These are phyloP conservation scores for Nepenthes gracilis DNA, from an alignment of 148 eudicot species.

Conservation along the genomic window DNA sequence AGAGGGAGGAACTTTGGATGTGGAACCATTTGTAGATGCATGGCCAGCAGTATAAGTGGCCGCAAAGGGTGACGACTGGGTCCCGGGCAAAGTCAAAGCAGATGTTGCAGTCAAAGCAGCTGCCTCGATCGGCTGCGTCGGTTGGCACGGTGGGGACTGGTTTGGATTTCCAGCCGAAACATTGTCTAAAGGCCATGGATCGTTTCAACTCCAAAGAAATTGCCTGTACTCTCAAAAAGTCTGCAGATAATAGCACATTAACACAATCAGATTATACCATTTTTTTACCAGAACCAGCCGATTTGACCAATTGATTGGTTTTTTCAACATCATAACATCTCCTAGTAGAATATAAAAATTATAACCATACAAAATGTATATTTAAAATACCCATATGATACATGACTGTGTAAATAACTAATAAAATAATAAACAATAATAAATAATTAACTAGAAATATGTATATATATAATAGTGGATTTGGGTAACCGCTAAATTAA, in stretches of 20 bases:
- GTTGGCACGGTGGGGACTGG: slow-evolving; percentile 16
- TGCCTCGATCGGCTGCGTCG: slow-evolving; percentile 22
- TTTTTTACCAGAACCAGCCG: too few species aligned
- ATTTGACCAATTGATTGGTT: too few species aligned
- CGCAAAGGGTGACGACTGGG: slow-evolving; percentile 85
- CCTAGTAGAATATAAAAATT: too few species aligned
- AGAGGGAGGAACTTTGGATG: slow-evolving; percentile 35
- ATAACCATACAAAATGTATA: too few species aligned
- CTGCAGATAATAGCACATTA: not conserved
- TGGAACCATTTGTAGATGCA: slow-evolving; percentile 86
- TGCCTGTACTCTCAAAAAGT: not conserved
- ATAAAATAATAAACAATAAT: too few species aligned
- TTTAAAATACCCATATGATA: too few species aligned
- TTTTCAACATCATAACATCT: too few species aligned
- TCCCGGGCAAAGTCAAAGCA: slow-evolving; percentile 63
- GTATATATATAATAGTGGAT: too few species aligned
- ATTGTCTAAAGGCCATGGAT: slow-evolving; percentile 40
- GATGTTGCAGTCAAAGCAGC: slow-evolving; percentile 80
- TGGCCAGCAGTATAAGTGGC: slow-evolving; percentile 91
- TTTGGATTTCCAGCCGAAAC: slow-evolving; percentile 30
- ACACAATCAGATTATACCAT: too few species aligned
- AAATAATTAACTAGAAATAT: too few species aligned
- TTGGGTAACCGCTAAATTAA: too few species aligned
- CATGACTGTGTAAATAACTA: too few species aligned
- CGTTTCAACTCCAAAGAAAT: not conserved